These are phyloP conservation scores for Gymnopus androsaceus DNA, from an alignment of 1,284 basidiomycete genomes.

Conservation along the genomic window DNA sequence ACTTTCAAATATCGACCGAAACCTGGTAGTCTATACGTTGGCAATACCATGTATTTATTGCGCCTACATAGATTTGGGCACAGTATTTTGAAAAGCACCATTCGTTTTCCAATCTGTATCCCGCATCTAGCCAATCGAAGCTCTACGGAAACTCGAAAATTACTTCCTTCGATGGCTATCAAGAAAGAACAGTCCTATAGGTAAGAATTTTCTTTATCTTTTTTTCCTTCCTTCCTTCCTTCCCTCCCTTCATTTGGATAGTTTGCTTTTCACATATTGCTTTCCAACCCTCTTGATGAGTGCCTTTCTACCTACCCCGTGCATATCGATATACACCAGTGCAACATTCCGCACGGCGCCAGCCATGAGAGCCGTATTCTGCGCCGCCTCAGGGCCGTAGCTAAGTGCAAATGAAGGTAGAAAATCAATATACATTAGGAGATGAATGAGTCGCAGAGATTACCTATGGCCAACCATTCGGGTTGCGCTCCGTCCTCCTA, in stretches of 20 bases:
- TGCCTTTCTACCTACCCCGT: slow-evolving; percentile 69
- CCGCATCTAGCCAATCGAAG: too few relatives aligned
- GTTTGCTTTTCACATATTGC: slow-evolving; percentile 49
- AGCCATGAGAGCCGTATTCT: slow-evolving; percentile 54
- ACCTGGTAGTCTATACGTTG: too few relatives aligned
- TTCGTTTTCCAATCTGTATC: too few relatives aligned
- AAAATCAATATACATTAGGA: not conserved
- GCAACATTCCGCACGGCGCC: slow-evolving; percentile 72
- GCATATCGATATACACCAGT: slow-evolving; percentile 76
- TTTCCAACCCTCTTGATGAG: slow-evolving; percentile 63
- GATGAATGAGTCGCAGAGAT: slow-evolving; percentile 13
- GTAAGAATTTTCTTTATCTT: not conserved
- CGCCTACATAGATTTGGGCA: too few relatives aligned
- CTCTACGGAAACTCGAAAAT: too few relatives aligned
- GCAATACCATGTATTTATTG: too few relatives aligned
- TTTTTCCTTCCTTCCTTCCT: too few relatives aligned
- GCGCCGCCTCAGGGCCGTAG: slow-evolving; percentile 66
- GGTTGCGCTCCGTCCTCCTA: slow-evolving; percentile 55
- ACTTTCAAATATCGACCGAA: too few relatives aligned
- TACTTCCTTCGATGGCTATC: too few relatives aligned
- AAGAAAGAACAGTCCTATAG: too few relatives aligned
- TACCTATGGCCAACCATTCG: slow-evolving; percentile 65
- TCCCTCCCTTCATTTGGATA: not conserved
- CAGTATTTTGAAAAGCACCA: too few relatives aligned
- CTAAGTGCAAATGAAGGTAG: slow-evolving; percentile 34